These are phyloP conservation scores for Phialophora tarda DNA, from an alignment of 2,329 filamentous ascomycete species.

Conservation along the genomic window DNA sequence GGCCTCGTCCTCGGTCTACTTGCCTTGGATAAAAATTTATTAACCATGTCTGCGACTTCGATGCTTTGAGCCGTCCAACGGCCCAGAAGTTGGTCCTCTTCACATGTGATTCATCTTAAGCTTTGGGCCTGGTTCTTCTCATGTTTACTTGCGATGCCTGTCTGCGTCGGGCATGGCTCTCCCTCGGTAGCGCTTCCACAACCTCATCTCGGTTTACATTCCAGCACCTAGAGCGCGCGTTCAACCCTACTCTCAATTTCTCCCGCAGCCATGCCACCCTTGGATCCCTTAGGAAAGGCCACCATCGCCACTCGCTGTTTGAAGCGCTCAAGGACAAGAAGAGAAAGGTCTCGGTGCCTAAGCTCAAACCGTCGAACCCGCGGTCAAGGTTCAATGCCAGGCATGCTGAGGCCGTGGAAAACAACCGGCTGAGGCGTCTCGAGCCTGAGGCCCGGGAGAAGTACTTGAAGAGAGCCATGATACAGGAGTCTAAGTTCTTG, in stretches of 20 bases:
- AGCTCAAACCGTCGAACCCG: conserved; percentile 15
- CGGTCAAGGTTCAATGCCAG: conserved; percentile 20
- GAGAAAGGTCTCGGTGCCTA: conserved; percentile 11
- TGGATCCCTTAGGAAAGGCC: conserved; percentile 33
- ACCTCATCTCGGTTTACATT: conserved; percentile 3
- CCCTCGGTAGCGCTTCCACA: conserved; percentile 9
- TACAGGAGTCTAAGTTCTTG: conserved; percentile 31
- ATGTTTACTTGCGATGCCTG: conserved; percentile 39
- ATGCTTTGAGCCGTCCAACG: conserved; percentile 4
- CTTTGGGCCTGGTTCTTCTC: conserved; percentile 18
- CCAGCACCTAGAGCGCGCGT: conserved; percentile 2
- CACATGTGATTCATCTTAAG: background rate
- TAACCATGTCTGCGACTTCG: background rate
- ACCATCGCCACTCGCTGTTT: conserved; percentile 33
- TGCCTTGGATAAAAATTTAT: conserved; percentile 21
- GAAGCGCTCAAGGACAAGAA: conserved; percentile 23
- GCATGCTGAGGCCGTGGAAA: conserved; percentile 31
- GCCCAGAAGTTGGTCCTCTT: background rate
- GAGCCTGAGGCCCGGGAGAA: conserved; percentile 15
- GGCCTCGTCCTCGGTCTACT: conserved; percentile 20
- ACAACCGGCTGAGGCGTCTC: conserved; percentile 30
- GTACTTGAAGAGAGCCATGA: conserved; percentile 26
- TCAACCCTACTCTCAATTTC: conserved; percentile 8
- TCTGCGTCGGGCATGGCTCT: conserved; percentile 32
- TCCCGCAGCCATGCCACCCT: conserved; percentile 36